Evolutionary conservation across 2,329 filamentous ascomycete genomes (phyloP).

Genomic region (Colletotrichum sp.): DNA sequence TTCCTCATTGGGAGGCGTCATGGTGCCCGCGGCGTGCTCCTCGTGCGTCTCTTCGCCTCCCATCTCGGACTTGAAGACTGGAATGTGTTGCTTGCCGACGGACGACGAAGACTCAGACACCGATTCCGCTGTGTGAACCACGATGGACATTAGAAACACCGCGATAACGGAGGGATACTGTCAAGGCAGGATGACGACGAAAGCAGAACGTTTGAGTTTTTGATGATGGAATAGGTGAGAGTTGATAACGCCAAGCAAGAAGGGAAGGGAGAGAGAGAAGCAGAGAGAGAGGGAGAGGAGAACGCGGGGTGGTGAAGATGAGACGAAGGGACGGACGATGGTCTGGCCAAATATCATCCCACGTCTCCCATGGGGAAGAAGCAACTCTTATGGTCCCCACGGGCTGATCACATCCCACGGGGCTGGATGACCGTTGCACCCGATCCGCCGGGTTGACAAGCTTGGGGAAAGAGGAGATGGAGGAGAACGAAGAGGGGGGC

Average conservation of each 20-base stretch:
- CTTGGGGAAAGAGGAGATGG: conserved; percentile 13
- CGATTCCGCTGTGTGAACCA: conserved; percentile 29
- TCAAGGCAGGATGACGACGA: not conserved
- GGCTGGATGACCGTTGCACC: conserved; percentile 13
- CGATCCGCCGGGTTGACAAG: conserved; percentile 3
- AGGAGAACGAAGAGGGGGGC: not conserved
- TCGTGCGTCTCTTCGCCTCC: conserved; percentile 23
- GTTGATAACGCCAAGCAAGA: not conserved
- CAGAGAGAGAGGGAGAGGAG: not conserved
- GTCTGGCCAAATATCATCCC: conserved; percentile 11
- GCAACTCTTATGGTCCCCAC: conserved; percentile 22
- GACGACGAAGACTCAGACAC: conserved; percentile 37
- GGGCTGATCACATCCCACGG: conserved; percentile 15
- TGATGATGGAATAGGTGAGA: not conserved
- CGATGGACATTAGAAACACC: conserved; percentile 31
- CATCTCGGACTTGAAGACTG: conserved; percentile 36
- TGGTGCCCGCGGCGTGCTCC: conserved; percentile 18
- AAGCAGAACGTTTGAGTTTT: not conserved
- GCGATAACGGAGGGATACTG: not conserved
- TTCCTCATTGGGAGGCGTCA: conserved; percentile 25
- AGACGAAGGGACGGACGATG: not conserved
- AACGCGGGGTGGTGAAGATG: conserved; percentile 3
- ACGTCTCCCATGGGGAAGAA: conserved; percentile 20
- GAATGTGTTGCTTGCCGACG: conserved; percentile 31
- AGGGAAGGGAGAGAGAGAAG: not conserved